Percentiles rank a stretch among this genome's conserved stretches.
Conservation (phyloP, 371 early-diverging fungal species). For the Quaeritorhiza haematococci region DNA sequence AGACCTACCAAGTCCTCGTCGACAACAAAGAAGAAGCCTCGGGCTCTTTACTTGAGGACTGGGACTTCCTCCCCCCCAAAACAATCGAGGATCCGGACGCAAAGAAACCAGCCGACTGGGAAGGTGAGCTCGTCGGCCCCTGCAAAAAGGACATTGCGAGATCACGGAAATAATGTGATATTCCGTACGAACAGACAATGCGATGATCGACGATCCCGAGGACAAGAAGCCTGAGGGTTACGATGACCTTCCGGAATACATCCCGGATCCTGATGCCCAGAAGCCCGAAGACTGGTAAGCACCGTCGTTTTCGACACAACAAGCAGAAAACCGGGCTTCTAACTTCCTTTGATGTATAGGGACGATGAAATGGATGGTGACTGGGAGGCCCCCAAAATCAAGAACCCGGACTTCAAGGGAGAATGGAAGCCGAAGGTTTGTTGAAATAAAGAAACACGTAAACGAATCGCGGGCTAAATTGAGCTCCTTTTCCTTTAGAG, state of each 20-base stretch:
- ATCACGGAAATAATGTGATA: not conserved
- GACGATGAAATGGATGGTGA: constrained; percentile 73
- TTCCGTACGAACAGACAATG: constrained; percentile 13
- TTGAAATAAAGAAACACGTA: not conserved
- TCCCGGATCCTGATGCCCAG: constrained; percentile 76
- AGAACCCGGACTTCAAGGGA: constrained; percentile 82
- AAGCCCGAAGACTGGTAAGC: constrained; percentile 80
- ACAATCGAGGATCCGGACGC: constrained; percentile 77
- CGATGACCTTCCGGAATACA: constrained; percentile 44
- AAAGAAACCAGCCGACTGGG: constrained; percentile 90
- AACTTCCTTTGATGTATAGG: constrained; percentile 41
- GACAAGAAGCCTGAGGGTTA: constrained; percentile 86
- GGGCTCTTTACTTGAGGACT: constrained; percentile 75
- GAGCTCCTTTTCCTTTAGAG: constrained; percentile 13
- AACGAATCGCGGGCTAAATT: not conserved
- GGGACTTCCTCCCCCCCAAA: constrained; percentile 85
- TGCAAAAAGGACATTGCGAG: constrained; percentile 9
- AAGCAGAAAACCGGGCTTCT: too few species aligned
- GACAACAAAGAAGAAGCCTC: constrained; percentile 62
- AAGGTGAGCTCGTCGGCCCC: constrained; percentile 46
- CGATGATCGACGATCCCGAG: constrained; percentile 78
- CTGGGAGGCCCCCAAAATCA: constrained; percentile 67
- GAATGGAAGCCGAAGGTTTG: constrained; percentile 14
- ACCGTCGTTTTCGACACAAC: not conserved
- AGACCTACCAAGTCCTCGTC: constrained; percentile 67